Evolutionary conservation across 805 yeast species (phyloP), one percentile per base, ranked within the genome.

Genomic region (Candida anglica): DNA sequence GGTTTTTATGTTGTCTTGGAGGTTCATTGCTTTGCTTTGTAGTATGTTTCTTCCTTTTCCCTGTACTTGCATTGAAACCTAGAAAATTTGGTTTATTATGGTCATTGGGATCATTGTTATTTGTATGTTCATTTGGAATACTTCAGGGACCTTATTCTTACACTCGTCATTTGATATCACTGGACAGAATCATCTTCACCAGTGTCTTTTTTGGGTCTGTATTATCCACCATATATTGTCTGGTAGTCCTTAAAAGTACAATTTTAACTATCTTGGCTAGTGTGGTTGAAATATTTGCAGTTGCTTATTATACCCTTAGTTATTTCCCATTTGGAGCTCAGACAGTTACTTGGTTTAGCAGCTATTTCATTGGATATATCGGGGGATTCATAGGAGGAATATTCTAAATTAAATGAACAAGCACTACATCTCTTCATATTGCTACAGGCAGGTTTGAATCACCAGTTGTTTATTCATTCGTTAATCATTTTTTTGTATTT

Each of bases 251-350:
- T 46, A 82, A 79, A 47, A 78, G 84, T 35, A 79, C 95, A 0
- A 50, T 93, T 5, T 61, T 88, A 33, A 87, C 98, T 0, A 60
- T 93, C 8, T 52, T 87, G 9, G 78, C 87, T 20, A 83, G 93
- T 27, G 58, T 83, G 2, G 58, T 85, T 8, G 97, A 93, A 57
- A 65, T 89, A 6, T 58, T 93, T 36, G 91, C 96, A 1, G 88
- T 93, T n/a, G 49, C 87, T 4, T 89, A 89, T 69, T 93, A 93
- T 56, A 81, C 93, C 0, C 70, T 91, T 27, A 85, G 95, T 49
- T 93, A 93, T 58, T 91, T 93, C 72, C 98, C 98, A 10, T 84
- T 89, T 63, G 98, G 98, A 9, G 85, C 91, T 1, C 82, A 84
- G 40, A 83, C 94, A 2, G 53, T 71, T 47, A 66, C 73, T 22